phyloP scores from a whole-genome alignment of 805 yeast species.

The Nakazawaea ernobii region DNA sequence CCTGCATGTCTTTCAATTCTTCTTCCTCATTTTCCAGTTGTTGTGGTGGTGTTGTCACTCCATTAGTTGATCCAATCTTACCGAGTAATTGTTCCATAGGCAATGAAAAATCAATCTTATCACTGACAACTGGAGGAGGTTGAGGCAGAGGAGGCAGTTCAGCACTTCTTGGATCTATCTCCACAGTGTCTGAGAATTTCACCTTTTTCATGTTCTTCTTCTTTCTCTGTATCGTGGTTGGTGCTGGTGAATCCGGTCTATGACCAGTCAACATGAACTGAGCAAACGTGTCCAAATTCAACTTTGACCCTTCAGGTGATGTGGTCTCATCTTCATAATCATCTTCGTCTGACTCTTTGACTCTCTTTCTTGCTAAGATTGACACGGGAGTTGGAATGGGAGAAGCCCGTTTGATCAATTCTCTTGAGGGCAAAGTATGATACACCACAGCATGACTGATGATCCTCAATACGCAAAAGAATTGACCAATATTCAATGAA shows the following conservation, averaged over 20 bases:
- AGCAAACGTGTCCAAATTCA: slow-evolving; percentile 84
- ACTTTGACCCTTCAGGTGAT: slow-evolving; percentile 27
- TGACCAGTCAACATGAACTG: slow-evolving; percentile 79
- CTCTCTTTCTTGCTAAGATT: slow-evolving; percentile 58
- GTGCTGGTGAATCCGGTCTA: slow-evolving; percentile 33
- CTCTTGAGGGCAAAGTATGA: slow-evolving; percentile 48
- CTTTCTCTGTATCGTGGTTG: slow-evolving; percentile 31
- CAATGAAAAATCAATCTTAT: slow-evolving; percentile 48
- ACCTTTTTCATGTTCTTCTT: slow-evolving; percentile 52
- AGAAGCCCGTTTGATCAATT: slow-evolving; percentile 47
- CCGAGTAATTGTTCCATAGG: slow-evolving; percentile 74
- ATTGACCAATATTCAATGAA: slow-evolving; percentile 80
- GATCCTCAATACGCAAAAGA: slow-evolving; percentile 79
- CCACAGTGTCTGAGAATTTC: slow-evolving; percentile 65
- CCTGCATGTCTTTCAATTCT: slow-evolving; percentile 67
- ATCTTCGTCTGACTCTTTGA: slow-evolving; percentile 38
- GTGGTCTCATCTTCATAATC: slow-evolving; percentile 29
- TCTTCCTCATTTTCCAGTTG: slow-evolving; percentile 58
- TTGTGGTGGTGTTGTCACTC: slow-evolving; percentile 16
- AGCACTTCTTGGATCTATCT: slow-evolving; percentile 22
- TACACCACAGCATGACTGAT: slow-evolving; percentile 59
- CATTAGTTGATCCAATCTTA: slow-evolving; percentile 26
- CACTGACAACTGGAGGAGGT: slow-evolving; percentile 13
- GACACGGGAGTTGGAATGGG: slow-evolving; percentile 77
- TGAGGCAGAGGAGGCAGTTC: slow-evolving; percentile 8